A percentile compares a stretch with the other conserved stretches of the same genome.
phyloP scores from a whole-genome alignment of 495 filamentous ascomycete genomes.

The Xylaria venustula region DNA sequence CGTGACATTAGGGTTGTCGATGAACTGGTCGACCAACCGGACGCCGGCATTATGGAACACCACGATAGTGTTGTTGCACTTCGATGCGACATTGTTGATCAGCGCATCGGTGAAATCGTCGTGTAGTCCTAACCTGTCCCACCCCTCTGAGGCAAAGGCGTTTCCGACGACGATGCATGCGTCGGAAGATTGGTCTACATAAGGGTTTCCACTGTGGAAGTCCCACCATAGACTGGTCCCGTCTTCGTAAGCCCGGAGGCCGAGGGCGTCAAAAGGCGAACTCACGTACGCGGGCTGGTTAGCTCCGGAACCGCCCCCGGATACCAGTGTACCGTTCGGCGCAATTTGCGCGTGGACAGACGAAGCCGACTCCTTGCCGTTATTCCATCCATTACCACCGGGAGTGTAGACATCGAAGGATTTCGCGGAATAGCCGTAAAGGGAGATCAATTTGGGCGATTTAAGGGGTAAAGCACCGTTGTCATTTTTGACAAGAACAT shows the following conservation, averaged over 20 bases:
- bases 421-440: conserved; percentile 54
- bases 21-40: conserved; percentile 56
- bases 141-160: conserved; percentile 56
- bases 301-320: conserved; percentile 60
- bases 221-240: conserved; percentile 53
- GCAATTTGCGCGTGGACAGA: conserved; percentile 35
- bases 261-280: conserved; percentile 60
- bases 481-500: conserved; percentile 64
- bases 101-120: conserved; percentile 58
- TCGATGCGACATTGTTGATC: conserved; percentile 53
- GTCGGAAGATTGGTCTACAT: conserved; percentile 53
- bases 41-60: conserved; percentile 61
- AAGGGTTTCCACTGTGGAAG: conserved; percentile 36
- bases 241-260: conserved; percentile 52
- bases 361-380: conserved; percentile 36
- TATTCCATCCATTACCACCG: conserved; percentile 22
- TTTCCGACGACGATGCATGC: conserved; percentile 68
- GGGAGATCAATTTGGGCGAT: conserved; percentile 42
- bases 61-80: conserved; percentile 62
- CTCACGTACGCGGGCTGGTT: conserved; percentile 53
- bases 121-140: conserved; percentile 38
- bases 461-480: conserved; percentile 56
- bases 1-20: conserved; percentile 62
- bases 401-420: conserved; percentile 41
- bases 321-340: conserved; percentile 53